Evolutionary conservation across 352 stramenopile genomes (phyloP).

Genomic region (Blastocystis sp.): DNA sequence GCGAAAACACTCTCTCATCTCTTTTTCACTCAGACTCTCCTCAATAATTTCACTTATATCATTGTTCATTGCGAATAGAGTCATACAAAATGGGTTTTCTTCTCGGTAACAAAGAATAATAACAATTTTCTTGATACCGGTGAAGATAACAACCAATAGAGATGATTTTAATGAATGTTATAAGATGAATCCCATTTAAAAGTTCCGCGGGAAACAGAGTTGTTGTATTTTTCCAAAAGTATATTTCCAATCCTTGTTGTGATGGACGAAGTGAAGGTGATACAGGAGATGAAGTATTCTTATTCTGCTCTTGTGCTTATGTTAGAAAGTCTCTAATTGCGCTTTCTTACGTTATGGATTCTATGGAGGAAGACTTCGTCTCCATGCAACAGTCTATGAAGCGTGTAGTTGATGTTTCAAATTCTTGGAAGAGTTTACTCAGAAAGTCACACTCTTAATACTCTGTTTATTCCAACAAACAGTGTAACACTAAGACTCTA

Average conservation of each 20-base stretch:
- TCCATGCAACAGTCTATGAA: slow-evolving; percentile 2
- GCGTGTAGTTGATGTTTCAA: neutral
- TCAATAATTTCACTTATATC: neutral
- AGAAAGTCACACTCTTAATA: neutral
- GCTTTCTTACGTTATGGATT: neutral
- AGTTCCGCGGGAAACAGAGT: neutral
- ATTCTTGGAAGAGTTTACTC: neutral
- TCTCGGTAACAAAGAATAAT: no score
- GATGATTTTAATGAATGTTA: no score
- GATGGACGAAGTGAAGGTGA: neutral
- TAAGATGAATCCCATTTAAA: neutral
- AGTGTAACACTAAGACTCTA: neutral
- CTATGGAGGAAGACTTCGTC: slow-evolving; percentile 8
- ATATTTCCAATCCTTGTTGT: neutral
- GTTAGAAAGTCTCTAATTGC: slow-evolving; percentile 19
- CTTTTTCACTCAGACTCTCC: neutral
- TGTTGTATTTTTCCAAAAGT: neutral
- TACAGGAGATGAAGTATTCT: neutral
- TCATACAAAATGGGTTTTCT: neutral
- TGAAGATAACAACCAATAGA: no score
- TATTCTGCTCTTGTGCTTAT: neutral
- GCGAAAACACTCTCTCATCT: slow-evolving; percentile 27
- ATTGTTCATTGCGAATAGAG: neutral
- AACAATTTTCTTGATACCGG: no score
- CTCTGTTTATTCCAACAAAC: neutral